These are phyloP conservation scores for Xanthoparmelia taractica DNA, from an alignment of 495 filamentous ascomycete species.

Conservation along the genomic window DNA sequence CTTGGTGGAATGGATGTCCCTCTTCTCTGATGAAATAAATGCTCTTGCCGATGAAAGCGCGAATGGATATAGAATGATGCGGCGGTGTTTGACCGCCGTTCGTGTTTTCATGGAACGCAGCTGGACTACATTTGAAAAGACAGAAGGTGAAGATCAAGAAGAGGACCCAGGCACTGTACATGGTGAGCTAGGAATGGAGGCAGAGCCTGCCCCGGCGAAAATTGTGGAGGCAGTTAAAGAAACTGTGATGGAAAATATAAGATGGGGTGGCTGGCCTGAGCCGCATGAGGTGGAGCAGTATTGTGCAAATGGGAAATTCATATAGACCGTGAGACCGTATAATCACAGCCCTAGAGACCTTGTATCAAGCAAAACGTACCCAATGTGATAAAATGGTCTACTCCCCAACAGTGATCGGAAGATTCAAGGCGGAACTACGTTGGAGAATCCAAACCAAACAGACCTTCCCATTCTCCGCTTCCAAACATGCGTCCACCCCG, in stretches of 20 bases:
- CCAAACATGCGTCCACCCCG: constrained; percentile 17
- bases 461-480: constrained; percentile 27
- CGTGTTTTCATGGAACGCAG: constrained; percentile 46
- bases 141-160: background rate
- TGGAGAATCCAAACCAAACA: background rate
- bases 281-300: constrained; percentile 47
- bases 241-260: constrained; percentile 38
- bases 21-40: constrained; percentile 32
- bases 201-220: constrained; percentile 24
- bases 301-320: constrained; percentile 18
- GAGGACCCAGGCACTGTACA: constrained; percentile 4
- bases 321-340: background rate
- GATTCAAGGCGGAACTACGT: background rate
- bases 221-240: constrained; percentile 36
- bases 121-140: constrained; percentile 23
- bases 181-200: constrained; percentile 1
- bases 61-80: constrained; percentile 41
- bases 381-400: too few relatives aligned
- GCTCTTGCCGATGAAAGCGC: constrained; percentile 34
- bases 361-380: background rate
- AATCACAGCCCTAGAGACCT: background rate
- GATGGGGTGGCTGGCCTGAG: constrained; percentile 49
- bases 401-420: background rate
- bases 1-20: constrained; percentile 48
- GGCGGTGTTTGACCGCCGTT: constrained; percentile 45